Base-by-base conservation (phyloP, 495 filamentous ascomycete genomes). In the Tricharina praecox region DNA sequence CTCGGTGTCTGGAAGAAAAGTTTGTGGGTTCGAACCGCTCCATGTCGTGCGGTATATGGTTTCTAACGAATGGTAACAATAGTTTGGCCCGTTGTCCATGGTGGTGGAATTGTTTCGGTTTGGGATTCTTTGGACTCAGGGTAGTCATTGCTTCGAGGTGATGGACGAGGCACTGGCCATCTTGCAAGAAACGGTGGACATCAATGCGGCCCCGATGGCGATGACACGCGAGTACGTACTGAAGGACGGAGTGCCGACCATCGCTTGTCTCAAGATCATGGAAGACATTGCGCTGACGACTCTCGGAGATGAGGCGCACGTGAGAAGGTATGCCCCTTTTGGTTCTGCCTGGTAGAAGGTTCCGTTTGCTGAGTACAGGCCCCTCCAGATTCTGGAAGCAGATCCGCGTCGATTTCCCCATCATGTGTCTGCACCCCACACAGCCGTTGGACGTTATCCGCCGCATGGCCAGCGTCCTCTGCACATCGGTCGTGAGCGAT, bases 321-420 rank as follows among this genome's bases (percentile, higher is more conserved):
- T 50, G 10, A 60, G 48, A 51, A 50, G 53, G 57, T 60, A 50
- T 25, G 26, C 26, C 5, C 11, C 19, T n/a, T n/a, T n/a, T n/a
- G n/a, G n/a, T n/a, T n/a, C n/a, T n/a, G n/a, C n/a, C n/a, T n/a
- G n/a, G n/a, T n/a, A n/a, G n/a, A n/a, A n/a, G n/a, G n/a, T n/a
- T n/a, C n/a, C n/a, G n/a, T n/a, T n/a, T n/a, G n/a, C n/a, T n/a
- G n/a, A n/a, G n/a, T n/a, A n/a, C n/a, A n/a, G n/a, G n/a, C n/a
- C n/a, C n/a, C n/a, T n/a, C n/a, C n/a, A 60, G 53, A 18, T 77
- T 82, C 54, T 85, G 80, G 80, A 64, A 64, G 38, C 53, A 62
- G 21, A 70, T 81, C 35, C 68, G 75, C 13, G 70, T 71, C 43
- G 74, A 77, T 18, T 81, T 81, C 59, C 67, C 77, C 15, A 56